Base-by-base conservation (phyloP, 2,329 filamentous ascomycete genomes). In the Hirsutella thompsonii region DNA sequence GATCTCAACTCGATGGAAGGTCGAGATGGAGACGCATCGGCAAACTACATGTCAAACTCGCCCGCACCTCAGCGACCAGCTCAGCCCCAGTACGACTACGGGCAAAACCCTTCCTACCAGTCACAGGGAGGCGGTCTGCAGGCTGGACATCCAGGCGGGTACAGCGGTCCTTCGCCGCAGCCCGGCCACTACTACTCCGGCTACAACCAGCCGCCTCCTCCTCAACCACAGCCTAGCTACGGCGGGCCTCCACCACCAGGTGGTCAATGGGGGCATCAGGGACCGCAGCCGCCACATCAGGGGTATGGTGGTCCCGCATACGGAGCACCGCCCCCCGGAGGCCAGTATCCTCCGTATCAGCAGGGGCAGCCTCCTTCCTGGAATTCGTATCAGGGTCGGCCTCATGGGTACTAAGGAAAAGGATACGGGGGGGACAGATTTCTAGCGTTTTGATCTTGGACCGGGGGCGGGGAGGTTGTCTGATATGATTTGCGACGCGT, bases 1-100 rank as follows among this genome's bases (percentile, higher is more conserved):
- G 76, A 81, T 46, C 55, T 79, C 11, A 62, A 66, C 39, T 70
- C 71, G 11, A 70, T 77, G 67, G 66, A 65, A 33, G 71, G 69
- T 2, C 59, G 61, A 4, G 67, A 73, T 43, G 60, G 60, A 18
- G 58, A 63, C 32, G 51, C 61, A 40, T 46, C 54, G 30, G 37
- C 55, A 44, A 60, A 58, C 40, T 63, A 63, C 42, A 46, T 60
- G 23, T 66, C 66, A 3, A 53, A 50, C 39, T 62, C 63, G 2
- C 61, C 68, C 35, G 61, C 60, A 2, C 59, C 59, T 1, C 47
- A 54, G 40, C 52, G 48, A 36, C 58, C 47, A 21, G 55, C 47
- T 4, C 45, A 57, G n/a, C 50, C 56, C 13, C 49, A 57, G 0
- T 70, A 64, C 44, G 63, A 64, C n/a, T 67, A 69, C 44, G 58